A percentile compares a stretch with the other conserved stretches of the same genome.
Evolutionary conservation across 305 asterid genomes (phyloP).

Genomic region (Fraxinus dipetala): DNA sequence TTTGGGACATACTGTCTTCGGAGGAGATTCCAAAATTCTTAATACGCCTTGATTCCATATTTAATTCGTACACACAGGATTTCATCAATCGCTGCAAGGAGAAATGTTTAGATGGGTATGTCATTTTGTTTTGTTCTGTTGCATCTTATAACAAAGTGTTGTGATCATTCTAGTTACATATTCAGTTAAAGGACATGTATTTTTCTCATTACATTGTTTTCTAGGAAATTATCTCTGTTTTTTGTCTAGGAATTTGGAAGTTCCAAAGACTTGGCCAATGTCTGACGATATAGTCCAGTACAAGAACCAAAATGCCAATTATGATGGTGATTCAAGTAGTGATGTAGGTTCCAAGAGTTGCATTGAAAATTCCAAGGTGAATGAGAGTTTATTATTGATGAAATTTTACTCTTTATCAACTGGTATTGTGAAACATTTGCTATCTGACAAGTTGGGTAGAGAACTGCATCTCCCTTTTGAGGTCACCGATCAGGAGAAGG

Average conservation of each 20-base stretch:
- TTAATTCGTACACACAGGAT: conserved; percentile 49
- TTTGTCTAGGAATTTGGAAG: conserved; percentile 51
- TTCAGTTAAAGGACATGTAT: background rate
- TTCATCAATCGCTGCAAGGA: conserved; percentile 55
- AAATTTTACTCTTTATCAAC: conserved; percentile 56
- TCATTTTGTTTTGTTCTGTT: conserved; percentile 1
- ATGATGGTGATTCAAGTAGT: conserved; percentile 19
- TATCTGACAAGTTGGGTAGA: conserved; percentile 42
- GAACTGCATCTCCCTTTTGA: conserved; percentile 65
- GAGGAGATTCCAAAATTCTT: conserved; percentile 47
- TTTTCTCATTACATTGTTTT: background rate
- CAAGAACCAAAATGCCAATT: conserved; percentile 25
- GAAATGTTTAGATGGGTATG: conserved; percentile 53
- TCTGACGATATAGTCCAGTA: conserved; percentile 36
- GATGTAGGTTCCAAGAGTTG: conserved; percentile 32
- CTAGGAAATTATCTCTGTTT: conserved; percentile 1
- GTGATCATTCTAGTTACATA: background rate
- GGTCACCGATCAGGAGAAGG: conserved; percentile 62
- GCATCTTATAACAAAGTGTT: background rate
- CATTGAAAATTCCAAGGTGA: conserved; percentile 61
- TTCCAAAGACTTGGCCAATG: conserved; percentile 55
- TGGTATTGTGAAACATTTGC: conserved; percentile 51
- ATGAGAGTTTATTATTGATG: conserved; percentile 61
- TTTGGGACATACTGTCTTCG: conserved; percentile 57
- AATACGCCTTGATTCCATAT: conserved; percentile 51